Conservation (phyloP, 2,329 filamentous ascomycete genomes). For the Biscogniauxia marginata region DNA sequence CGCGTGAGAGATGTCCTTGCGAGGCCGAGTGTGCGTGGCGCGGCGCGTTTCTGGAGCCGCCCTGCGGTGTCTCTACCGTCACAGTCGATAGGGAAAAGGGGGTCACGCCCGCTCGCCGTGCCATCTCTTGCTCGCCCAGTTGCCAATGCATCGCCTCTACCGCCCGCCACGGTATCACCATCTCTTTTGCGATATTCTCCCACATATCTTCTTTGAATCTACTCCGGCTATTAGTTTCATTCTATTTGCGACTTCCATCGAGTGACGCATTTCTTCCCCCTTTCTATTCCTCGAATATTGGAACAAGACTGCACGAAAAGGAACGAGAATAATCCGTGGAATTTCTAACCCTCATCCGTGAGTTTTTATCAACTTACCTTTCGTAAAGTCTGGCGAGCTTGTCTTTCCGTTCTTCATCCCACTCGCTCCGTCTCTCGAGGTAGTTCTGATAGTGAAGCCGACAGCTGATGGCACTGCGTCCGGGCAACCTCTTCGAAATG, state of each 20-base stretch:
- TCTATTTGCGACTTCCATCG: not conserved
- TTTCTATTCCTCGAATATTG: not conserved
- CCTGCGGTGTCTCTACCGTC: constrained; percentile 45
- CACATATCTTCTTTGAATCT: constrained; percentile 99
- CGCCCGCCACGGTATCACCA: constrained; percentile 91
- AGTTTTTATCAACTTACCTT: constrained; percentile 60
- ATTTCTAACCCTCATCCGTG: not conserved
- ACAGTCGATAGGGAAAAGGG: constrained; percentile 72
- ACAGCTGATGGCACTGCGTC: constrained; percentile 90
- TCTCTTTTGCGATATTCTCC: constrained; percentile 91
- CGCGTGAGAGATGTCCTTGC: constrained; percentile 45
- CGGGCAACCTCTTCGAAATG: constrained; percentile 86
- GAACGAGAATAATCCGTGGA: not conserved
- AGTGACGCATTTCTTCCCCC: not conserved
- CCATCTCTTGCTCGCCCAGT: constrained; percentile 91
- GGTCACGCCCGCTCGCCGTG: constrained; percentile 81
- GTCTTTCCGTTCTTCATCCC: constrained; percentile 97
- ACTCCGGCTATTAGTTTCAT: constrained; percentile 26
- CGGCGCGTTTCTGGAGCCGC: constrained; percentile 39
- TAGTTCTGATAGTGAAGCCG: constrained; percentile 97
- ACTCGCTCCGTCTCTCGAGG: constrained; percentile 85
- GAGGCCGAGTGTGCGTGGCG: constrained; percentile 44
- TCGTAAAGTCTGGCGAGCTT: constrained; percentile 93
- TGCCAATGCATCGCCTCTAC: constrained; percentile 99
- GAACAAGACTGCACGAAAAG: not conserved